phyloP scores from a whole-genome alignment of 768 basidiomycete species.

The Leccinum sublutescens region DNA sequence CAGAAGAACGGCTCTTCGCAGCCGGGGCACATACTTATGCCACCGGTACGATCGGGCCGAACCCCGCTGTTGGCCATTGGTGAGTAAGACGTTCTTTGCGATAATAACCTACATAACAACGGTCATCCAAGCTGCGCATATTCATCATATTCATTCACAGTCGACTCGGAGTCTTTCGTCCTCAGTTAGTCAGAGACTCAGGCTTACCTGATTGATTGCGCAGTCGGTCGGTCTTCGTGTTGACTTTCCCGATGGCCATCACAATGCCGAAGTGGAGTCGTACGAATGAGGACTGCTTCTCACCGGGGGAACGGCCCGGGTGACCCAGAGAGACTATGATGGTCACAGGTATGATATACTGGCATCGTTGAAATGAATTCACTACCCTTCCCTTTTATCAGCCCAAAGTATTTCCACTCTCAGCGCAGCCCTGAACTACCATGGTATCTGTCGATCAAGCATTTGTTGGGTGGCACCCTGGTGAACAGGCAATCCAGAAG shows the following conservation, averaged over 20 bases:
- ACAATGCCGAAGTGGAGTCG: neutral
- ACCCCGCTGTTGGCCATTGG: neutral
- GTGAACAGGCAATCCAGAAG: constrained; percentile 28
- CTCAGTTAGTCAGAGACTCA: neutral
- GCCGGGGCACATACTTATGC: neutral
- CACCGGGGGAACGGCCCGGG: neutral
- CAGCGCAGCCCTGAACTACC: neutral
- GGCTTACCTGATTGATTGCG: neutral
- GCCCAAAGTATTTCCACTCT: neutral
- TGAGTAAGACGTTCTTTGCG: neutral
- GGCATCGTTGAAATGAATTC: neutral
- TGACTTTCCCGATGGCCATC: neutral
- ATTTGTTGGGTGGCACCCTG: constrained; percentile 45
- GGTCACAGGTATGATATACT: neutral
- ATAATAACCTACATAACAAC: neutral
- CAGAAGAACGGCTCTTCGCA: too few species aligned
- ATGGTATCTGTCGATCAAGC: constrained; percentile 15
- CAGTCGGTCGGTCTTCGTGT: neutral
- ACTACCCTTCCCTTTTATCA: too few species aligned
- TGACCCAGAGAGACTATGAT: neutral
- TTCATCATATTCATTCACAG: too few species aligned
- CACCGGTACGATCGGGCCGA: neutral
- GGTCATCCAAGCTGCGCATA: neutral
- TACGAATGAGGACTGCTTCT: neutral
- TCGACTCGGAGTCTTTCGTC: neutral